phyloP scores from a whole-genome alignment of 176 grass and related monocot genomes.

The Pontederia paniculata region DNA sequence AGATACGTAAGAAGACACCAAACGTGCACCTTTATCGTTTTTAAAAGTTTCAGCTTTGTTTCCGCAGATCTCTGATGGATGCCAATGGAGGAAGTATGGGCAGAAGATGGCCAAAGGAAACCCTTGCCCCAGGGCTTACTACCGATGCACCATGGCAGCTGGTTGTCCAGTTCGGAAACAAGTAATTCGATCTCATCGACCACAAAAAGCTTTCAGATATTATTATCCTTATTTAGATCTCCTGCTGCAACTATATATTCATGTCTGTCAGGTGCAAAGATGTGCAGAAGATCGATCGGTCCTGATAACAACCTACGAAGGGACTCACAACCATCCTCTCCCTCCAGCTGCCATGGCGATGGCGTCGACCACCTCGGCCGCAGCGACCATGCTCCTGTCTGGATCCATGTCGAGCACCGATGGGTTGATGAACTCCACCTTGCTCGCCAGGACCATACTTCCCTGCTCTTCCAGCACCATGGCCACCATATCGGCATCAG shows the following conservation, averaged over 20 bases:
- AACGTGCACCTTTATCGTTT: neutral
- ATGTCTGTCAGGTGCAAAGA: constrained; percentile 55
- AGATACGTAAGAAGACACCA: neutral
- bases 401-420: constrained; percentile 66
- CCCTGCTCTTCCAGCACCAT: constrained; percentile 59
- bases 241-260: neutral
- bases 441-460: constrained; percentile 51
- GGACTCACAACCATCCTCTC: constrained; percentile 82
- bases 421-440: constrained; percentile 39
- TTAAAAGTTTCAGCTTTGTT: neutral
- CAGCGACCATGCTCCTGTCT: constrained; percentile 67
- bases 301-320: constrained; percentile 91
- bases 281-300: constrained; percentile 70
- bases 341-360: constrained; percentile 90
- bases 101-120: constrained; percentile 99
- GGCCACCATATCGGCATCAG: constrained; percentile 75
- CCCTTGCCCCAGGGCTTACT: constrained; percentile 87
- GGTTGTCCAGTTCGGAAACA: constrained; percentile 88
- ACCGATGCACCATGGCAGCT: constrained; percentile 87
- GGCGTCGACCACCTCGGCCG: constrained; percentile 77
- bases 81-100: constrained; percentile 97
- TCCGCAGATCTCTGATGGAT: constrained; percentile 70
- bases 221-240: neutral
- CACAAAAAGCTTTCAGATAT: neutral
- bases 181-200: constrained; percentile 24